Evolutionary conservation across 2,329 filamentous ascomycete species (phyloP).

Genomic region (Fusarium ramigenum): DNA sequence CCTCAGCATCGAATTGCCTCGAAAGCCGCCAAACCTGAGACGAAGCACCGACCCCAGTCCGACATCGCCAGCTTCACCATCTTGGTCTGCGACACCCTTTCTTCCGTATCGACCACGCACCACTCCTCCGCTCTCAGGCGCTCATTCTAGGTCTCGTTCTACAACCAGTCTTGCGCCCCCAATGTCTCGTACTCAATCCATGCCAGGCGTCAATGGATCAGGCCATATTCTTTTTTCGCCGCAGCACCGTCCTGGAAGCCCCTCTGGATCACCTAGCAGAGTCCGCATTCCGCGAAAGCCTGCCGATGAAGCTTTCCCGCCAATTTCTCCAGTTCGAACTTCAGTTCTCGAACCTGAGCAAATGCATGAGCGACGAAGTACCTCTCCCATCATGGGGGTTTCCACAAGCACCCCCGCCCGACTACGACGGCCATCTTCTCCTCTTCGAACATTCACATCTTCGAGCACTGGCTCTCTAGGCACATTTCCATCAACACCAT

Average conservation of each 20-base stretch:
- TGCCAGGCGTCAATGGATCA: conserved; percentile 69
- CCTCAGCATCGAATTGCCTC: conserved; percentile 54
- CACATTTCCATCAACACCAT: conserved; percentile 55
- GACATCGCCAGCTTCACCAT: conserved; percentile 59
- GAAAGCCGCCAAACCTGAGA: conserved; percentile 64
- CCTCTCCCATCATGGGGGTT: conserved; percentile 58
- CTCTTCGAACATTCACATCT: conserved; percentile 59
- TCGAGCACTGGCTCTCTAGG: conserved; percentile 50
- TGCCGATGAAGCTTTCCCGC: conserved; percentile 68
- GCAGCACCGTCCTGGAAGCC: conserved; percentile 63
- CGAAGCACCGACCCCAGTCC: conserved; percentile 68
- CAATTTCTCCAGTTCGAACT: conserved; percentile 61
- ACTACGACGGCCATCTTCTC: conserved; percentile 64
- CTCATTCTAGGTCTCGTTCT: conserved; percentile 67
- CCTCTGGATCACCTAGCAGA: conserved; percentile 62
- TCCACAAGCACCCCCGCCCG: conserved; percentile 46
- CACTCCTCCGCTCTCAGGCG: conserved; percentile 67
- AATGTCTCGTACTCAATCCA: conserved; percentile 71
- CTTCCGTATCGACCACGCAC: conserved; percentile 70
- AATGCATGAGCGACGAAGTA: conserved; percentile 59
- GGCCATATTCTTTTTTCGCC: conserved; percentile 67
- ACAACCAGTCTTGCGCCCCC: conserved; percentile 63
- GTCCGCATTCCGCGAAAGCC: conserved; percentile 64
- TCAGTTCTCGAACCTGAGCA: conserved; percentile 66
- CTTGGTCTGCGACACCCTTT: conserved; percentile 56